Evolutionary conservation across 2,329 filamentous ascomycete species (phyloP), one percentile per base, ranked within the genome.

Genomic region (Dactylellina parvicollis): DNA sequence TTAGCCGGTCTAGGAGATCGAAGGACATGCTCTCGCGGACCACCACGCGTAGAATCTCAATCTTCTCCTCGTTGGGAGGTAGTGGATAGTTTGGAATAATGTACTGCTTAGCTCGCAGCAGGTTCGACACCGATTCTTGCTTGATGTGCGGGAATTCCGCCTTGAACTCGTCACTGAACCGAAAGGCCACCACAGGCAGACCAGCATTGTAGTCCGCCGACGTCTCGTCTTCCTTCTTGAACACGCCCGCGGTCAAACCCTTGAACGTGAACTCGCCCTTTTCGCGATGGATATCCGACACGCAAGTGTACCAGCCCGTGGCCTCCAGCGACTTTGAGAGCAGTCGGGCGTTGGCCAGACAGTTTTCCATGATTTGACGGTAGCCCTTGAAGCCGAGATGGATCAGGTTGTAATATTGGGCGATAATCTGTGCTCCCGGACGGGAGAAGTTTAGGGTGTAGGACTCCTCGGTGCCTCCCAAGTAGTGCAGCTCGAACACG

Each of bases 391-490:
- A 88, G 1, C 89, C 89, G 0, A 91, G 84, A 75, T 90, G 88
- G 71, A 91, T 56, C 87, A 91, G 82, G 76, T 91, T 90, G 80
- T 87, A 91, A 80, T 91, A 91, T 78, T 91, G 89, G 0, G 85
- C 88, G 72, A 91, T 87, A 65, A 91, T 83, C 74, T 91, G 89
- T 0, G 87, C 86, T 2, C 88, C 89, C 0, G 89, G 88, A 0
- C 89, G 85, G 0, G 88, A 90, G 81, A 91, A 91, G 80, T 91
- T 91, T 18, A 91, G 83, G 0, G 88, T 90, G 80, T 87, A 91
- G 1, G 86, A 88, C 77, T 89, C 85, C 77, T 91, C 88, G 0
- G 87, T 89, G n/a, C 88, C 88, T 36, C 89, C 89, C 0, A 91
- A 84, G 77, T 91, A 91, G 79, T 87, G 87, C 16, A 91, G 83